A percentile compares a stretch with the other conserved stretches of the same genome.
Evolutionary conservation across 306 rosid species (phyloP).

Genomic region (Hippophae gyantsensis): DNA sequence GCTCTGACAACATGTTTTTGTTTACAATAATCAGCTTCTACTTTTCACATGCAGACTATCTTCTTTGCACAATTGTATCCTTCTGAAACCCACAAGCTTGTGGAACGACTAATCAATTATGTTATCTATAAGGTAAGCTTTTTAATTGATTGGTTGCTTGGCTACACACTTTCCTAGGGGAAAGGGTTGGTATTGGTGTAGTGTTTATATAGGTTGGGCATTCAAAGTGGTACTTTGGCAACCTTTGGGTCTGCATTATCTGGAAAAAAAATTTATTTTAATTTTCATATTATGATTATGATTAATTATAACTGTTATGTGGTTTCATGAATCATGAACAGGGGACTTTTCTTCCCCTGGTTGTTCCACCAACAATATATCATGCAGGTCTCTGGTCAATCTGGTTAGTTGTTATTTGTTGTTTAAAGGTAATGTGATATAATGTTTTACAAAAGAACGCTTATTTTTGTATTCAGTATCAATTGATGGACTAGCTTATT

Average conservation of each 20-base stretch:
- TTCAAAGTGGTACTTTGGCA: background rate
- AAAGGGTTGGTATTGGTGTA: too few relatives aligned
- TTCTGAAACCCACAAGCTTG: conserved; percentile 67
- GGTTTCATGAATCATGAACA: conserved; percentile 27
- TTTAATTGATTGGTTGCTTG: too few relatives aligned
- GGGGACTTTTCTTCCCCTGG: conserved; percentile 90
- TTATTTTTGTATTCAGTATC: background rate
- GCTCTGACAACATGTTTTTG: background rate
- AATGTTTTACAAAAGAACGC: background rate
- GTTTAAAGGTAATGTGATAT: conserved; percentile 60
- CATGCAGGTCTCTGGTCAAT: conserved; percentile 80
- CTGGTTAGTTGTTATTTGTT: conserved; percentile 84
- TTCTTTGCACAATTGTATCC: conserved; percentile 79
- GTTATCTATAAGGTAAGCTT: conserved; percentile 69
- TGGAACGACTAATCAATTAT: conserved; percentile 80
- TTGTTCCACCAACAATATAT: conserved; percentile 77
- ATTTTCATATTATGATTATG: background rate
- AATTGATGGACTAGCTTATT: background rate
- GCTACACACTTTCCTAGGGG: too few relatives aligned
- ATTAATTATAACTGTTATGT: conserved; percentile 1
- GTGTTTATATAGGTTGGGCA: background rate
- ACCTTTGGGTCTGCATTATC: background rate
- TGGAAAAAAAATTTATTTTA: background rate
- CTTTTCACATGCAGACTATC: conserved; percentile 52
- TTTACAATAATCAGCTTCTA: background rate